Base-by-base conservation (phyloP, 1,284 basidiomycete species). In the Ustilago shanxiensis region DNA sequence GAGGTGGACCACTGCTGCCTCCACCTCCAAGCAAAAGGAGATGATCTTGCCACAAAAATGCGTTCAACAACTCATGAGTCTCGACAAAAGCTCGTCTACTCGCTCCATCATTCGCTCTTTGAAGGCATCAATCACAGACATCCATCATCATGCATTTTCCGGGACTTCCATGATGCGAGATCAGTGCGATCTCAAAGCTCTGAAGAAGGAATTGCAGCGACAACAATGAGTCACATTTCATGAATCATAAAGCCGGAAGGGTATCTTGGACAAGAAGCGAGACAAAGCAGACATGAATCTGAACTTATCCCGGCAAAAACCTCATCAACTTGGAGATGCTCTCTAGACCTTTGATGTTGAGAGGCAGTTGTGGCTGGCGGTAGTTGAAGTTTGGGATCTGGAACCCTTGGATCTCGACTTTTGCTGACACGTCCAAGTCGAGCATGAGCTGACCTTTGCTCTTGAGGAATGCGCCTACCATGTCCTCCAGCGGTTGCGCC, bases 371-470 rank as follows among this genome's bases (percentile, higher is more conserved):
- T 2, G 72, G 72, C 62, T 82, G 80, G n/a, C 54, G 55, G 37
- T 82, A 82, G 18, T 78, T 57, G 37, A 82, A 71, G 18, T 71
- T 51, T 26, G 80, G 80, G 31, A 82, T 80, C 58, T 67, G 50
- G 62, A 72, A 82, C 2, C 78, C 80, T 35, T 70, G 66, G 29
- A 83, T 68, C 39, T 79, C 74, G 53, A 83, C 71, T 4, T 54
- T 41, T 2, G 79, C 79, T 18, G 66, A 53, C 44, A 81, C 65
- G 26, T 83, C 74, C 24, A 83, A 60, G 20, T 83, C 80, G 29
- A 83, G 73, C 55, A 73, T 57, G 60, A 83, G 63, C 20, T 61
- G 55, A 3, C 81, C 81, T 56, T 79, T 75, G 53, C 74, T 75
- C n/a, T 71, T 59, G 33, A 83, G 51, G 39, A 83, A 80, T 0